A percentile compares a stretch with the other conserved stretches of the same genome.
Conservation (phyloP, 2,329 filamentous ascomycete genomes). For the Mycosphaerella arachidis region DNA sequence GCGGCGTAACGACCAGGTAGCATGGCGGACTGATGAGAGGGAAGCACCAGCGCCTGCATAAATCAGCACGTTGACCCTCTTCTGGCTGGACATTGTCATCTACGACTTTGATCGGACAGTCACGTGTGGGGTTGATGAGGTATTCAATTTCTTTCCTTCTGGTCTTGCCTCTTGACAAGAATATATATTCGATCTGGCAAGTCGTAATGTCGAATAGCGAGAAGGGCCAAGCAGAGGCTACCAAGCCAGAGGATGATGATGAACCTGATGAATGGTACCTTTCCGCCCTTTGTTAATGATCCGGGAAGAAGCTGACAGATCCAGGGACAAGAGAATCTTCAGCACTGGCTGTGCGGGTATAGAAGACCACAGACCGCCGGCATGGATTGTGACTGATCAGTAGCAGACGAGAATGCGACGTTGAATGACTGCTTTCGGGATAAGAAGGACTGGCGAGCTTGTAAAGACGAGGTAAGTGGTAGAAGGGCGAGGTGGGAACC, state of each 20-base stretch:
- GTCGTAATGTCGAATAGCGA: conserved; percentile 27
- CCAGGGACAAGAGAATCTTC: conserved; percentile 95
- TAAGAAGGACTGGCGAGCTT: conserved; percentile 91
- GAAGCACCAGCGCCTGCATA: conserved; percentile 87
- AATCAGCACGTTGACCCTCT: conserved; percentile 83
- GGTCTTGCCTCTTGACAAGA: neutral
- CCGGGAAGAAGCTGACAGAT: conserved; percentile 7
- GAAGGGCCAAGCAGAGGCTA: conserved; percentile 22
- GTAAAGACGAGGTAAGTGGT: conserved; percentile 73
- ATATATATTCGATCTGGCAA: conserved; percentile 1
- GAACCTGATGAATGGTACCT: conserved; percentile 92
- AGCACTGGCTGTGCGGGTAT: conserved; percentile 89
- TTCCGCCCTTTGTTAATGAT: neutral
- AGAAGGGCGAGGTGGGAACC: conserved; percentile 4
- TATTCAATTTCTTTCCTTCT: conserved; percentile 1
- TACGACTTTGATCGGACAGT: neutral
- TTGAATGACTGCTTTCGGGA: conserved; percentile 95
- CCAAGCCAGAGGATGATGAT: conserved; percentile 59
- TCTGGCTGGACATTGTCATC: conserved; percentile 35
- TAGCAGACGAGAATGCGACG: conserved; percentile 74
- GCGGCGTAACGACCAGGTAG: conserved; percentile 77
- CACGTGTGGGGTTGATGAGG: conserved; percentile 15
- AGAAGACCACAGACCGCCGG: conserved; percentile 11
- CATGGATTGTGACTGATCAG: conserved; percentile 2
- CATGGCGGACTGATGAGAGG: conserved; percentile 82